These are phyloP conservation scores for Colletotrichum scovillei DNA, from an alignment of 2,329 filamentous ascomycete genomes.

Conservation along the genomic window DNA sequence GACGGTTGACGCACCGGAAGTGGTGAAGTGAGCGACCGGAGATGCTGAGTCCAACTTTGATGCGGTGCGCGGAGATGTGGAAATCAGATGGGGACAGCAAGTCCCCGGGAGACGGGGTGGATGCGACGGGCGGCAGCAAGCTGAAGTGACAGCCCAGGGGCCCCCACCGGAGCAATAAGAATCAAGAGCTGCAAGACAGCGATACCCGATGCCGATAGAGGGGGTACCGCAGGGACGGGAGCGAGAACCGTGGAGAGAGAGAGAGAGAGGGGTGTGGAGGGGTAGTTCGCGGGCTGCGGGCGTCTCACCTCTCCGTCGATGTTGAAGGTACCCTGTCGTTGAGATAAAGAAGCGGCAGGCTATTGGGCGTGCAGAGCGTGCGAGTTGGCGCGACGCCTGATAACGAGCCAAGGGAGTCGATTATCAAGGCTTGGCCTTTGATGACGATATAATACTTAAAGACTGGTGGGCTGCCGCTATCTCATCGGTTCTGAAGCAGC, in stretches of 20 bases:
- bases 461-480: background rate
- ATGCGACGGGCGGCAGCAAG: conserved; percentile 7
- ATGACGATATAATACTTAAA: background rate
- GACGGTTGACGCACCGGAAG: background rate
- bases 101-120: conserved; percentile 11
- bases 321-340: conserved; percentile 22
- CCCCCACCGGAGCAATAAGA: conserved; percentile 14
- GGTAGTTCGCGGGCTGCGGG: conserved; percentile 11
- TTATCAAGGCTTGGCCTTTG: conserved; percentile 11
- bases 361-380: conserved; percentile 20
- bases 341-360: conserved; percentile 27
- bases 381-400: conserved; percentile 24
- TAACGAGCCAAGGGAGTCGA: conserved; percentile 6
- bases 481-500: background rate
- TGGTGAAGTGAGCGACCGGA: background rate
- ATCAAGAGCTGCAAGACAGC: background rate
- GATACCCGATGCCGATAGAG: background rate
- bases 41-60: conserved; percentile 13
- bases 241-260: background rate
- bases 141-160: background rate
- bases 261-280: conserved; percentile 8
- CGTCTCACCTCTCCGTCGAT: background rate
- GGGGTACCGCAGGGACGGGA: background rate
- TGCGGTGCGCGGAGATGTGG: conserved; percentile 26
- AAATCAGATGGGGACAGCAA: conserved; percentile 17